Conservation (phyloP, 2,329 filamentous ascomycete species). For the Fragosphaeria purpurea region DNA sequence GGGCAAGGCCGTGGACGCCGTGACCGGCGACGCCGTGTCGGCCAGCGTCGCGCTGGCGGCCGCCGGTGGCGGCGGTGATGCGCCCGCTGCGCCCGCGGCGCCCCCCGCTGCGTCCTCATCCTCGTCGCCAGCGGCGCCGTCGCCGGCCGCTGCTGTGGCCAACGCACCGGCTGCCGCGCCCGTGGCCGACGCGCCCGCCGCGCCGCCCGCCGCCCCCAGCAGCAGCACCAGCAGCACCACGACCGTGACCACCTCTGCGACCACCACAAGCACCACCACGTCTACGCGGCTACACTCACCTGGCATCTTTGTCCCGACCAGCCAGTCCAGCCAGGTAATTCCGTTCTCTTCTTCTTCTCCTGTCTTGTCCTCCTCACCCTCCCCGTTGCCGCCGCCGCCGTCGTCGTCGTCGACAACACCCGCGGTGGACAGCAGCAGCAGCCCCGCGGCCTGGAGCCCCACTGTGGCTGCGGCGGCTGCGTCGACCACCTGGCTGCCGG, state of each 20-base stretch:
- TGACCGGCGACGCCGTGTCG: conserved; percentile 15
- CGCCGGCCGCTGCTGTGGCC: background rate
- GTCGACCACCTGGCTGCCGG: background rate
- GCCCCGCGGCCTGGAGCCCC: conserved; percentile 7
- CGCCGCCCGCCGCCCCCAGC: background rate
- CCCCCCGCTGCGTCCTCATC: background rate
- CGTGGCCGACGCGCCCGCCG: background rate
- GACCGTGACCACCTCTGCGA: background rate
- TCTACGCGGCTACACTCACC: conserved; percentile 1
- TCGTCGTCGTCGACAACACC: conserved; percentile 1
- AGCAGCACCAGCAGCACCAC: background rate
- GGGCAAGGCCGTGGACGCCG: conserved; percentile 30
- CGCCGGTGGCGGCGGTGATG: background rate
- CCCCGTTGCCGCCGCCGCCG: too few relatives aligned
- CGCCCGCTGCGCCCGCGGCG: background rate
- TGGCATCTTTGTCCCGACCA: conserved; percentile 8
- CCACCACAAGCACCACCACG: background rate
- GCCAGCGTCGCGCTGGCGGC: conserved; percentile 2
- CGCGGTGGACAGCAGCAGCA: background rate
- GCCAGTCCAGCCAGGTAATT: background rate
- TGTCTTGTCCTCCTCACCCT: too few relatives aligned
- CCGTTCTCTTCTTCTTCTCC: too few relatives aligned
- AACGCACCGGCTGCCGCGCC: background rate
- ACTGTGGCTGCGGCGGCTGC: too few relatives aligned
- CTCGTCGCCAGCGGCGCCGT: background rate